These are phyloP conservation scores for Calonectria pseudoreteaudii DNA, from an alignment of 2,329 filamentous ascomycete genomes.

Conservation along the genomic window DNA sequence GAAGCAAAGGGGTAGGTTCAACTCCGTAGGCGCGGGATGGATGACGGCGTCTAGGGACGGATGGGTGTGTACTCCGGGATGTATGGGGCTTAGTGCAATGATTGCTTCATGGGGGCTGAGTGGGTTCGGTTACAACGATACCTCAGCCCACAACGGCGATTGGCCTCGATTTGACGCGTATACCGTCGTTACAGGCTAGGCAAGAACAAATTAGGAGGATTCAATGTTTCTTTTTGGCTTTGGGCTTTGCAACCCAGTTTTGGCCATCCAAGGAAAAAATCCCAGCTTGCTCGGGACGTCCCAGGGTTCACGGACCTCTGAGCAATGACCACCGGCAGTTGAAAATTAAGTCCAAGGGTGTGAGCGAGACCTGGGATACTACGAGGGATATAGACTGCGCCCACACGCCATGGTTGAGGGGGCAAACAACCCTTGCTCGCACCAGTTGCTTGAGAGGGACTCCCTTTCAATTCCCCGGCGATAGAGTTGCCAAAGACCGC, in stretches of 20 bases:
- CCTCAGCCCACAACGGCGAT: neutral
- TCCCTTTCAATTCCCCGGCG: neutral
- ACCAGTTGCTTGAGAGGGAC: neutral
- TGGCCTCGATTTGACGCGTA: neutral
- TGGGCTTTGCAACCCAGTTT: neutral
- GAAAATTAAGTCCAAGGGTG: neutral
- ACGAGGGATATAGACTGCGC: neutral
- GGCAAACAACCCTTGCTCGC: neutral
- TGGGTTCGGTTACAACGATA: neutral
- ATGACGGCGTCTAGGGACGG: neutral
- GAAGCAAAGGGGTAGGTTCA: conserved; percentile 1
- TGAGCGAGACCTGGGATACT: neutral
- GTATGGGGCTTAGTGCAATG: conserved; percentile 4
- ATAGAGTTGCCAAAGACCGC: neutral
- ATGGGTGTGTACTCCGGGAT: neutral
- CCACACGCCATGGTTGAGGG: neutral
- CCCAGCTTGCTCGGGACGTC: neutral
- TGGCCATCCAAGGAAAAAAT: neutral
- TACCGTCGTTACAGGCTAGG: neutral
- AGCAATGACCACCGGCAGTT: conserved; percentile 4
- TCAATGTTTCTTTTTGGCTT: neutral
- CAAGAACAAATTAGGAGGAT: neutral
- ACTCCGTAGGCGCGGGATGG: neutral
- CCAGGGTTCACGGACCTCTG: neutral
- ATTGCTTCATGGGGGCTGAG: neutral